These are phyloP conservation scores for Drechslerella stenobrocha DNA, from an alignment of 2,329 filamentous ascomycete species.

Conservation along the genomic window DNA sequence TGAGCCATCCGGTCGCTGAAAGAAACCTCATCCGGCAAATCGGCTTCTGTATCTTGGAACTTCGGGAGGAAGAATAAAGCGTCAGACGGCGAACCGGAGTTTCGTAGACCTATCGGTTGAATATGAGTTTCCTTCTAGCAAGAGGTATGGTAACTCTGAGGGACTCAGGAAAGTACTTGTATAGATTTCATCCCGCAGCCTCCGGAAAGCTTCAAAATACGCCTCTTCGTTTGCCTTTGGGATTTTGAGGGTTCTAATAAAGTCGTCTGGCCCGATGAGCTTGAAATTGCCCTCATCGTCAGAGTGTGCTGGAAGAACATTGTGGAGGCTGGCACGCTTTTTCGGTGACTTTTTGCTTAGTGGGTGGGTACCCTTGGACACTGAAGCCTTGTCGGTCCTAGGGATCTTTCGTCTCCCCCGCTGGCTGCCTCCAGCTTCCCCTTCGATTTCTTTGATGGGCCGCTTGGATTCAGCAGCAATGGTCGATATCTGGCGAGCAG, in stretches of 20 bases:
- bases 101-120: conserved; percentile 12
- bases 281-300: conserved; percentile 22
- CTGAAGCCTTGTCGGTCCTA: conserved; percentile 20
- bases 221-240: conserved; percentile 4
- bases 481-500: conserved; percentile 16
- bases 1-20: conserved; percentile 7
- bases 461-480: conserved; percentile 23
- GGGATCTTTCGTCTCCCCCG: conserved; percentile 36
- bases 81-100: conserved; percentile 4
- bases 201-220: conserved; percentile 12
- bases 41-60: conserved; percentile 3
- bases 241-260: conserved; percentile 24
- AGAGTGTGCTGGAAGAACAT: background rate
- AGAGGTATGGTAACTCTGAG: too few relatives aligned
- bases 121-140: too few relatives aligned
- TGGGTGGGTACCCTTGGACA: conserved; percentile 39
- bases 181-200: conserved; percentile 33
- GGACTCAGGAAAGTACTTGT: too few relatives aligned
- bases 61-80: conserved; percentile 28
- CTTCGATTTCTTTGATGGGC: conserved; percentile 11
- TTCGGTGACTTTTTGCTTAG: conserved; percentile 14
- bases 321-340: conserved; percentile 2
- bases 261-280: conserved; percentile 29
- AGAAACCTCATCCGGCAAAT: background rate
- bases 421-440: conserved; percentile 10